phyloP scores from a whole-genome alignment of 257 asterid species.

The Scutellaria galericulata region DNA sequence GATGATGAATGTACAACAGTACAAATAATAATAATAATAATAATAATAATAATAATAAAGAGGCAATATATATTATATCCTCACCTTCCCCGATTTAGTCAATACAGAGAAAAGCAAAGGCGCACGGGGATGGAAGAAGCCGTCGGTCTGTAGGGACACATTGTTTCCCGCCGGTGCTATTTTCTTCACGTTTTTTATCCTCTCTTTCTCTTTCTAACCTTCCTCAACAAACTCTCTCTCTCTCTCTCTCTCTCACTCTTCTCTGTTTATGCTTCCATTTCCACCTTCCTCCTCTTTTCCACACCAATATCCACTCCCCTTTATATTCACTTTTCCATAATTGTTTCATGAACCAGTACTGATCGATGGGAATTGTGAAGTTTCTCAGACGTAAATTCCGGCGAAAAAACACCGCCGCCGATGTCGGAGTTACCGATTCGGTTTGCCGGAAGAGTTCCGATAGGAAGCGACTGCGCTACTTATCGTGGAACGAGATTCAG shows the following conservation, averaged over 20 bases:
- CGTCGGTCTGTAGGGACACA: slow-evolving; percentile 32
- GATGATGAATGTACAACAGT: too few relatives aligned
- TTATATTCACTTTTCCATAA: not conserved
- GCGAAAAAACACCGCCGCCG: slow-evolving; percentile 24
- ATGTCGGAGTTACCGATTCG: not conserved
- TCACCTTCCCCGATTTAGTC: not conserved
- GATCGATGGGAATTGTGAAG: slow-evolving; percentile 29
- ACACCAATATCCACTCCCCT: not conserved
- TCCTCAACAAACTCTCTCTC: not conserved
- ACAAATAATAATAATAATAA: too few relatives aligned
- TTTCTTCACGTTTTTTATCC: slow-evolving; percentile 27
- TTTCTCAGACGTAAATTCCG: slow-evolving; percentile 38
- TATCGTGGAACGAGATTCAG: slow-evolving; percentile 48
- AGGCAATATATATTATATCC: not conserved
- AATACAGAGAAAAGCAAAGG: not conserved
- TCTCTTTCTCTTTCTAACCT: not conserved
- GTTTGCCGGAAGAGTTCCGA: not conserved
- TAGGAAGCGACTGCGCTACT: slow-evolving; percentile 4
- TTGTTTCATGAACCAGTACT: not conserved
- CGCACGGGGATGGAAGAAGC: slow-evolving; percentile 33
- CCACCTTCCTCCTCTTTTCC: slow-evolving; percentile 24
- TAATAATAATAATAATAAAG: not conserved
- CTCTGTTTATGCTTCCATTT: not conserved
- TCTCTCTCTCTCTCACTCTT: not conserved
- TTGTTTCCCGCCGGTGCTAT: slow-evolving; percentile 29